Conservation (phyloP, 2,329 filamentous ascomycete species). For the Colletotrichum lini region DNA sequence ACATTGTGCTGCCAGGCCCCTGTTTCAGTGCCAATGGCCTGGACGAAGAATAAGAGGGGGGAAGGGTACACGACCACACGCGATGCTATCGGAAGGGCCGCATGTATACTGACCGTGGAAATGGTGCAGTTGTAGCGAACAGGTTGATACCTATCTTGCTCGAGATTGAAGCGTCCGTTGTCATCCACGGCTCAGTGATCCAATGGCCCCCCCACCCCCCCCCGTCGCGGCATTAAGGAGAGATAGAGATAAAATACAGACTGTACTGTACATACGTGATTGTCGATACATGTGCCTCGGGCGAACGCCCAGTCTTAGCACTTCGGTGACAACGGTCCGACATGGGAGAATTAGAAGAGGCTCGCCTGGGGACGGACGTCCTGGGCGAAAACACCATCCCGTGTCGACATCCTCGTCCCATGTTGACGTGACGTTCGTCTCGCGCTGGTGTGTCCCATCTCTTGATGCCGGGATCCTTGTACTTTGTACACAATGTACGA, state of each 20-base stretch:
- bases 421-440: conserved; percentile 9
- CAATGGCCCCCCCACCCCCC: no score
- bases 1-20: conserved; percentile 1
- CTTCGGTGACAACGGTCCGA: conserved; percentile 69
- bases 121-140: background rate
- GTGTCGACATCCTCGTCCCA: conserved; percentile 10
- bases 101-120: background rate
- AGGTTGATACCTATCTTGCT: background rate
- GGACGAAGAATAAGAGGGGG: background rate
- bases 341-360: conserved; percentile 53
- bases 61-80: background rate
- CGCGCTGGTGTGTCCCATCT: conserved; percentile 33
- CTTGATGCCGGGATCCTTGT: conserved; percentile 3
- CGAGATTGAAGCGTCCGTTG: background rate
- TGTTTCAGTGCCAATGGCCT: background rate
- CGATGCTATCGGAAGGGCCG: background rate
- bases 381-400: conserved; percentile 37
- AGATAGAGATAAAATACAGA: background rate
- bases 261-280: no score
- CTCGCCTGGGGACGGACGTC: conserved; percentile 20
- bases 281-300: conserved; percentile 21
- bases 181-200: no score
- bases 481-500: background rate
- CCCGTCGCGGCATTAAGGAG: background rate
- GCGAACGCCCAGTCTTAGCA: conserved; percentile 52